Conservation (phyloP, 257 asterid genomes). For the Solanum ossicruentum region DNA sequence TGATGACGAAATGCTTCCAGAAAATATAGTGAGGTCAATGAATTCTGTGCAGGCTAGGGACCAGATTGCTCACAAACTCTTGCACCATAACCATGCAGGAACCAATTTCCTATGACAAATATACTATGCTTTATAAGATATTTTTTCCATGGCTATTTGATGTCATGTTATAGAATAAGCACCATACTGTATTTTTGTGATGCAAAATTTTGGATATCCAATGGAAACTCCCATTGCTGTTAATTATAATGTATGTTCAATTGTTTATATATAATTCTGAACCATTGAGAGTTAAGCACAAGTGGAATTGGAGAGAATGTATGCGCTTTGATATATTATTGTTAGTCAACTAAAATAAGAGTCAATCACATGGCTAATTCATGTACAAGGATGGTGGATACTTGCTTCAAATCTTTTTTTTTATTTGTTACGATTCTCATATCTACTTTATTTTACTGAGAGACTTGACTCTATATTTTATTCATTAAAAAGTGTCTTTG, state of each 20-base stretch:
- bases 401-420: background rate
- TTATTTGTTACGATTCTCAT: too few relatives aligned
- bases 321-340: background rate
- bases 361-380: background rate
- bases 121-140: background rate
- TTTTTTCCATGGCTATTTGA: conserved; percentile 11
- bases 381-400: background rate
- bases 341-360: background rate
- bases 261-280: background rate
- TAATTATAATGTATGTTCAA: background rate
- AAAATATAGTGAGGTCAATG: conserved; percentile 30
- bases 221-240: background rate
- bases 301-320: background rate
- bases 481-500: too few relatives aligned
- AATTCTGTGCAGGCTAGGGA: conserved; percentile 43
- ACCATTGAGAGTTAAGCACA: background rate
- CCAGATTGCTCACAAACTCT: conserved; percentile 63
- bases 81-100: conserved; percentile 55
- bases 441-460: too few relatives aligned
- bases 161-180: conserved; percentile 14
- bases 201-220: background rate
- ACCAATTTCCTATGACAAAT: conserved; percentile 20
- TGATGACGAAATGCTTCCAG: conserved; percentile 48
- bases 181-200: background rate
- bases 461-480: too few relatives aligned